Base-by-base conservation (phyloP, 2,329 filamentous ascomycete species). In the Rhinocladiella similis region DNA sequence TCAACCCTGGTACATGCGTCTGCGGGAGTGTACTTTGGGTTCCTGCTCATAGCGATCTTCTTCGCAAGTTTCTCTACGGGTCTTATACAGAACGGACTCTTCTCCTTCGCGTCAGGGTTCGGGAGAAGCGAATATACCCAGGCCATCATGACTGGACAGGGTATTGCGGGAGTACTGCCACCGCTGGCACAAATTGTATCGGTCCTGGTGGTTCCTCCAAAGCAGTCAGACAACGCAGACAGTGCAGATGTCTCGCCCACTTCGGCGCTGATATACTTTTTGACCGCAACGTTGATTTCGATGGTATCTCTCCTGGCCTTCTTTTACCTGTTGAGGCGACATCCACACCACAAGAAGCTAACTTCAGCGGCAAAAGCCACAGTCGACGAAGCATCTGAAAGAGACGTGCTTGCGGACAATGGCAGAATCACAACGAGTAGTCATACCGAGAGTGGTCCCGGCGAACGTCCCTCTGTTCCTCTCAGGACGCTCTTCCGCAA, bases 61-160 rank as follows among this genome's bases (percentile, higher is more conserved):
- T 76, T 78, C n/a, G 84, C 91, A 0, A 90, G 91, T 63, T 79
- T 88, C 68, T 91, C 90, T 0, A 89, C 91, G 0, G 92, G 89
- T 0, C 78, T 97, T 49, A 89, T 92, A 64, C 94, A 97, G 74
- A 97, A 97, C 71, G 94, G 94, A 16, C 85, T 94, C 10, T 96
- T 97, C 70, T 91, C 94, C 2, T 97, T 92, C 69, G 91, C 91
- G 2, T 85, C 89, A 3, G 87, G 90, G 50, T 97, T 96, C 68
- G 90, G 87, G 35, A 80, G 89, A 50, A 84, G 88, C 18, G 90
- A 94, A 72, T 99, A 97, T 72, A 96, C 91, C 53, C 93, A 97
- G 73, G 93, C 88, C 20, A 91, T 97, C 72, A 97, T 99, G 92
- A 86, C 88, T 2, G 94, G 94, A 1, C 94, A 99, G 73, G 93